These are phyloP conservation scores for Salvia splendens DNA, from an alignment of 257 asterid genomes.

Conservation along the genomic window DNA sequence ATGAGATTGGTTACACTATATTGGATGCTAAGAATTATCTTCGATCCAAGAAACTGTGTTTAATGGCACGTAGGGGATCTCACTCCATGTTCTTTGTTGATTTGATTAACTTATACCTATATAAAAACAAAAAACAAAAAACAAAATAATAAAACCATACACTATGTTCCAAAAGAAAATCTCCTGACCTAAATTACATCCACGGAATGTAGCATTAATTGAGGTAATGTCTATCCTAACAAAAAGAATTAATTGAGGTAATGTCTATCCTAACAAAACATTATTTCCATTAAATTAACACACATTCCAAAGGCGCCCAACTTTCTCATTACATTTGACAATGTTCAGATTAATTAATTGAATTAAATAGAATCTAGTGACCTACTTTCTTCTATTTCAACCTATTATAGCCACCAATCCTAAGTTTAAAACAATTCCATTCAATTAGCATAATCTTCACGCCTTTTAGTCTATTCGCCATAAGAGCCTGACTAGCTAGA, in stretches of 20 bases:
- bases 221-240: background rate
- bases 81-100: too few relatives aligned
- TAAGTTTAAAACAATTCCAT: background rate
- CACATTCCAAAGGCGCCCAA: background rate
- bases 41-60: too few relatives aligned
- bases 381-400: constrained; percentile 2
- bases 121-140: background rate
- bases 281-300: background rate
- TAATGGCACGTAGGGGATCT: too few relatives aligned
- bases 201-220: background rate
- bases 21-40: too few relatives aligned
- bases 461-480: constrained; percentile 1
- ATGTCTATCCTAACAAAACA: background rate
- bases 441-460: background rate
- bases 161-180: background rate
- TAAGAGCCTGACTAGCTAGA: background rate
- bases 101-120: constrained; percentile 19
- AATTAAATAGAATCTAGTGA: background rate
- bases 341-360: constrained; percentile 1
- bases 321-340: constrained; percentile 15
- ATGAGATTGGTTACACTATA: too few relatives aligned
- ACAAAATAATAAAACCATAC: too few relatives aligned
- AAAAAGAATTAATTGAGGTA: background rate
- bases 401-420: background rate
- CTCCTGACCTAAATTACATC: background rate